Evolutionary conservation across 805 yeast genomes (phyloP).

Genomic region (Metschnikowia borealis): DNA sequence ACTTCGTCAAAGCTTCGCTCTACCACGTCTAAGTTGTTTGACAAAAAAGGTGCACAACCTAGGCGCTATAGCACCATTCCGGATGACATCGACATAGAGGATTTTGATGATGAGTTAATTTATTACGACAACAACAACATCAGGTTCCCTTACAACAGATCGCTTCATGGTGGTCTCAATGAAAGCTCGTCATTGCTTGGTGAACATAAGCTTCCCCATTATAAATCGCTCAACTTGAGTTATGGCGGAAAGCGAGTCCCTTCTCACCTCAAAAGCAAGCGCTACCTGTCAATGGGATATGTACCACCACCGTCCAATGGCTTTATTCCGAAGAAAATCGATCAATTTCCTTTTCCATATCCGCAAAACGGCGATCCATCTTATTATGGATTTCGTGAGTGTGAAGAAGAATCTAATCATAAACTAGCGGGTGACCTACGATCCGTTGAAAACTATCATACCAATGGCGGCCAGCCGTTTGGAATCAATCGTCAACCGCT

Average conservation of each 20-base stretch:
- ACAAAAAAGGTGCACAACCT: slow-evolving; percentile 66
- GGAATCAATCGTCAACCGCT: slow-evolving; percentile 20
- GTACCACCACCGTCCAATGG: slow-evolving; percentile 15
- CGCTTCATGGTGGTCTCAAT: slow-evolving; percentile 21
- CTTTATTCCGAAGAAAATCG: slow-evolving; percentile 14
- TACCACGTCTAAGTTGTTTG: slow-evolving; percentile 71
- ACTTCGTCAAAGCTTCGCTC: slow-evolving; percentile 48
- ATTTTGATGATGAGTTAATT: slow-evolving; percentile 50
- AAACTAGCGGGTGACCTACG: neutral
- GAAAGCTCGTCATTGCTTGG: slow-evolving; percentile 31
- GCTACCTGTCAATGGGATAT: slow-evolving; percentile 39
- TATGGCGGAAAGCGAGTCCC: slow-evolving; percentile 23
- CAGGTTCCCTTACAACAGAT: slow-evolving; percentile 33
- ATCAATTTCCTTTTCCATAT: slow-evolving; percentile 35
- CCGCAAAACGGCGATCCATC: slow-evolving; percentile 25
- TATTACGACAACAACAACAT: slow-evolving; percentile 40
- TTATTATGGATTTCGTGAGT: slow-evolving; percentile 39
- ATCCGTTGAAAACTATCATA: neutral
- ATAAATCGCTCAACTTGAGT: slow-evolving; percentile 37
- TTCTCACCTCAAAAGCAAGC: slow-evolving; percentile 23
- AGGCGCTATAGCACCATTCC: slow-evolving; percentile 71
- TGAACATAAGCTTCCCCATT: slow-evolving; percentile 33
- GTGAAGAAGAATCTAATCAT: slow-evolving; percentile 29
- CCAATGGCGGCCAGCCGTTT: neutral
- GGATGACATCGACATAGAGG: slow-evolving; percentile 55